phyloP scores from a whole-genome alignment of 257 asterid species.

The Solanum etuberosum region DNA sequence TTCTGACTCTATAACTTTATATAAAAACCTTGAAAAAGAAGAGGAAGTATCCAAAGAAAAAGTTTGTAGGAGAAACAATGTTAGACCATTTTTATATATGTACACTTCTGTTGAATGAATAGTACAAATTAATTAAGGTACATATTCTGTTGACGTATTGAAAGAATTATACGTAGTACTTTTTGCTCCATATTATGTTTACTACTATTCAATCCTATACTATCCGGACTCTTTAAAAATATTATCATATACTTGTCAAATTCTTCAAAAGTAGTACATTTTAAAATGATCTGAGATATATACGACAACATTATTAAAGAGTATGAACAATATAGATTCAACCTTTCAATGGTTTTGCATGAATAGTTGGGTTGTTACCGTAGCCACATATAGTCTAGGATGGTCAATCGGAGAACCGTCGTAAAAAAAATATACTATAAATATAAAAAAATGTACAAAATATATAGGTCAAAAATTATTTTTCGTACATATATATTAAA shows the following conservation, averaged over 20 bases:
- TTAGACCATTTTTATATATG: neutral
- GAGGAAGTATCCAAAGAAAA: neutral
- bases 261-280: too few relatives aligned
- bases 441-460: too few relatives aligned
- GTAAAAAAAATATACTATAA: too few relatives aligned
- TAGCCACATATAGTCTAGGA: too few relatives aligned
- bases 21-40: neutral
- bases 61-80: neutral
- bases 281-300: too few relatives aligned
- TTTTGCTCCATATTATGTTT: neutral
- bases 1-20: neutral
- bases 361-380: neutral
- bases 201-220: neutral
- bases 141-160: neutral
- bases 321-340: neutral
- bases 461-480: too few relatives aligned
- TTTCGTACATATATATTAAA: too few relatives aligned
- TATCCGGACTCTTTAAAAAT: too few relatives aligned
- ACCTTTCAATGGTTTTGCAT: neutral
- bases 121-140: neutral
- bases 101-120: neutral
- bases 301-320: neutral
- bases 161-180: neutral
- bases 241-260: too few relatives aligned
- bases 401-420: too few relatives aligned